These are phyloP conservation scores for Fusarium coffeatum DNA, from an alignment of 2,329 filamentous ascomycete genomes.

Conservation along the genomic window DNA sequence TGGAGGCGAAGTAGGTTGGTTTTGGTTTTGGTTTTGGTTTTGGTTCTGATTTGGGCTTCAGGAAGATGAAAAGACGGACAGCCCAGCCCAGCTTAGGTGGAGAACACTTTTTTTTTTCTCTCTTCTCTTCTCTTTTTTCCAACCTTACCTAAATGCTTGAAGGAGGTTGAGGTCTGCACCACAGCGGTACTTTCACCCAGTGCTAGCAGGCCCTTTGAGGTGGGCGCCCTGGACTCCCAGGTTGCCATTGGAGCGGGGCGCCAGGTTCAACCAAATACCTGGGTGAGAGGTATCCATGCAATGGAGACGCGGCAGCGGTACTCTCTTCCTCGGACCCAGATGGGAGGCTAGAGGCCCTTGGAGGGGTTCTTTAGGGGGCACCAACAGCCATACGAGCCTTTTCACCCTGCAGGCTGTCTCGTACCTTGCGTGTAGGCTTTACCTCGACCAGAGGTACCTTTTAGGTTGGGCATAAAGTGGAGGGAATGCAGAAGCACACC, in stretches of 20 bases:
- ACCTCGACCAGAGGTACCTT: slow-evolving; percentile 29
- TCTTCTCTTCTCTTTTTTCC: slow-evolving; percentile 8
- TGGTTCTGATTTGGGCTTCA: slow-evolving; percentile 19
- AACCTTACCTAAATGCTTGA: slow-evolving; percentile 28
- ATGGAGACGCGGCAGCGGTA: slow-evolving; percentile 40
- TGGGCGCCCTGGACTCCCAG: slow-evolving; percentile 26
- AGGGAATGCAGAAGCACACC: slow-evolving; percentile 36
- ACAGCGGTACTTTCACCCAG: slow-evolving; percentile 22
- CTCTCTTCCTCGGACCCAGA: slow-evolving; percentile 29
- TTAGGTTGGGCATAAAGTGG: slow-evolving; percentile 35
- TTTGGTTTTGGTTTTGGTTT: slow-evolving; percentile 7
- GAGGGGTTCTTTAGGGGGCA: slow-evolving; percentile 28
- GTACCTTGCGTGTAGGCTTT: slow-evolving; percentile 35
- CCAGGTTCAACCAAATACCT: slow-evolving; percentile 41
- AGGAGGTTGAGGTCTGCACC: slow-evolving; percentile 19
- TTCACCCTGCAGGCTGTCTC: slow-evolving; percentile 27
- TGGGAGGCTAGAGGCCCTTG: slow-evolving; percentile 32
- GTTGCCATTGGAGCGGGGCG: slow-evolving; percentile 37
- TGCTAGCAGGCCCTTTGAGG: slow-evolving; percentile 35
- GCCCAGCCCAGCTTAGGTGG: slow-evolving; percentile 33
- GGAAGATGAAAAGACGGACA: slow-evolving; percentile 22
- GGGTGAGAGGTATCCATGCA: slow-evolving; percentile 38
- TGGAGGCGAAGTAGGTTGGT: slow-evolving; percentile 30
- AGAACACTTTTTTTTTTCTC: slow-evolving; percentile 31
- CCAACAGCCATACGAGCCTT: slow-evolving; percentile 32